phyloP scores from a whole-genome alignment of 2,329 filamentous ascomycete genomes.

The Fusarium oxysporum region DNA sequence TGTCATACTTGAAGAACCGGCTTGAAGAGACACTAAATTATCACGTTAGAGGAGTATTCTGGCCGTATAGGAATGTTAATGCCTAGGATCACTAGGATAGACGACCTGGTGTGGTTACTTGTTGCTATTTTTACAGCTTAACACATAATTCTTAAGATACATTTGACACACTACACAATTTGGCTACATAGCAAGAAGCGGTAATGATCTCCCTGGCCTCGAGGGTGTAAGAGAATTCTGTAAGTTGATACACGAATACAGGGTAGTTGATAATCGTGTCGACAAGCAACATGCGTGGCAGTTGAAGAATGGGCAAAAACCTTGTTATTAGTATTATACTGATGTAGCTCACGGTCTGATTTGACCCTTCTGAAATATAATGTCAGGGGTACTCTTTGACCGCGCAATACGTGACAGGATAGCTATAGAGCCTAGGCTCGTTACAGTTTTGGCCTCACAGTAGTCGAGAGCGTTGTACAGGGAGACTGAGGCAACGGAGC shows the following conservation, averaged over 20 bases:
- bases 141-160: too few relatives aligned
- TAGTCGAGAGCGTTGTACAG: not conserved
- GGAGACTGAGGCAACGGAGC: not conserved
- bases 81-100: not conserved
- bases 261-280: not conserved
- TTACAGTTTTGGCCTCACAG: not conserved
- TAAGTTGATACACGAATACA: too few relatives aligned
- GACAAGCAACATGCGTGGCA: not conserved
- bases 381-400: not conserved
- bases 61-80: too few relatives aligned
- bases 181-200: not conserved
- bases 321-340: not conserved
- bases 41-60: not conserved
- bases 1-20: not conserved
- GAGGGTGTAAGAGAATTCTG: not conserved
- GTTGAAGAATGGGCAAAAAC: not conserved
- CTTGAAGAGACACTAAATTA: not conserved
- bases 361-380: too few relatives aligned
- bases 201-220: not conserved
- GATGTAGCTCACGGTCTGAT: not conserved
- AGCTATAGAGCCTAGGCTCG: not conserved
- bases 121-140: not conserved
- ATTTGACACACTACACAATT: not conserved
- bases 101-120: not conserved
- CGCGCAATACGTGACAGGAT: too few relatives aligned